These are phyloP conservation scores for Furcasterigmium sp. DNA, from an alignment of 2,329 filamentous ascomycete genomes.

Conservation along the genomic window DNA sequence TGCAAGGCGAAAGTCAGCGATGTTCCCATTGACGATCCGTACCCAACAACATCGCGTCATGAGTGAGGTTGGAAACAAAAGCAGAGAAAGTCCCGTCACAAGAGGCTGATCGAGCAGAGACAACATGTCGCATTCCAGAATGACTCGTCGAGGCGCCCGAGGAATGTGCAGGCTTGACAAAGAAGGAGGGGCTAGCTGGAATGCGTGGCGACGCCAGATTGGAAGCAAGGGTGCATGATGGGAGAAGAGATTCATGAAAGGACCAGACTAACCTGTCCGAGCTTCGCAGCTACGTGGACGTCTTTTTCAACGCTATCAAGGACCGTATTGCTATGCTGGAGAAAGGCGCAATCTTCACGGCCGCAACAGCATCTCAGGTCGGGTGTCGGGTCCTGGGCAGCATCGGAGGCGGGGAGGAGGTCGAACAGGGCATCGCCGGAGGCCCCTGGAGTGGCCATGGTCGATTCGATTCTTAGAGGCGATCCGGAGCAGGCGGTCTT, in stretches of 20 bases:
- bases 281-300: constrained; percentile 76
- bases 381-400: constrained; percentile 14
- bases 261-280: constrained; percentile 78
- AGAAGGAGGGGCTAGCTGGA: constrained; percentile 8
- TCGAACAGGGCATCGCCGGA: constrained; percentile 10
- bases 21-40: constrained; percentile 21
- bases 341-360: constrained; percentile 68
- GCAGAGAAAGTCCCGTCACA: neutral
- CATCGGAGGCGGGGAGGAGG: constrained; percentile 12
- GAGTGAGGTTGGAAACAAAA: neutral
- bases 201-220: neutral
- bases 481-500: constrained; percentile 1
- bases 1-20: constrained; percentile 71
- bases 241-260: constrained; percentile 9
- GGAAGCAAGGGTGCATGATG: neutral
- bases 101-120: neutral
- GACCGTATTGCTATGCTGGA: constrained; percentile 73
- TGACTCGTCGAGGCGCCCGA: constrained; percentile 1
- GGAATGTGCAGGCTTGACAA: constrained; percentile 4
- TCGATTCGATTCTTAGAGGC: neutral
- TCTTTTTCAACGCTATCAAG: constrained; percentile 82
- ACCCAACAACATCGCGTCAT: neutral
- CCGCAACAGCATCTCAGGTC: constrained; percentile 78
- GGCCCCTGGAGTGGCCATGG: constrained; percentile 2
- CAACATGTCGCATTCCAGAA: constrained; percentile 1